Evolutionary conservation across 768 basidiomycete species (phyloP).

Genomic region (Mycena galericulata): DNA sequence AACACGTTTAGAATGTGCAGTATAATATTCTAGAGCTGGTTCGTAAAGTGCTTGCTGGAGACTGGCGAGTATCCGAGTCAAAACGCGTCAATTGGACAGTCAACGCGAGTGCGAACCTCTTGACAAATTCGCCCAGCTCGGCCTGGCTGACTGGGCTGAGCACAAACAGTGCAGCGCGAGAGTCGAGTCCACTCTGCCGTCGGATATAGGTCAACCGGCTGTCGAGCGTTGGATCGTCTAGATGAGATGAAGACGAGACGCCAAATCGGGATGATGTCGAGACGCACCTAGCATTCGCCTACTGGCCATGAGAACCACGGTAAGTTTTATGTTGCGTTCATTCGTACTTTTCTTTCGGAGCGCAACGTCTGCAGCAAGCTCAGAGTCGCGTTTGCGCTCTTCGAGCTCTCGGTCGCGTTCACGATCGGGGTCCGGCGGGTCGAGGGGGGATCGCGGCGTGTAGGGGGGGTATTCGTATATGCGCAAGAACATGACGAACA

Average conservation of each 20-base stretch:
- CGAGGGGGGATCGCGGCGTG: constrained; percentile 64
- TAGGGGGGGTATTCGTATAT: constrained; percentile 74
- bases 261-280: background rate
- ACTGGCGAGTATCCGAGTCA: constrained; percentile 52
- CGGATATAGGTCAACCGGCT: constrained; percentile 87
- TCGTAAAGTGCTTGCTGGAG: constrained; percentile 92
- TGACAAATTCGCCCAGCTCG: constrained; percentile 91
- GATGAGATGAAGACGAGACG: constrained; percentile 1
- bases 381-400: constrained; percentile 79
- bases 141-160: constrained; percentile 90
- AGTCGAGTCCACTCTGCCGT: constrained; percentile 89
- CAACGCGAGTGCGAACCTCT: constrained; percentile 61
- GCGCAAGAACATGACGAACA: constrained; percentile 92
- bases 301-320: constrained; percentile 93
- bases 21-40: constrained; percentile 93
- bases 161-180: constrained; percentile 93
- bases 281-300: constrained; percentile 84
- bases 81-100: background rate
- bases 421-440: constrained; percentile 62
- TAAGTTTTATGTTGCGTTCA: constrained; percentile 93
- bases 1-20: constrained; percentile 91
- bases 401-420: constrained; percentile 72
- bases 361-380: constrained; percentile 84
- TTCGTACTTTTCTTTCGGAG: constrained; percentile 81
- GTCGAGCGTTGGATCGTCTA: constrained; percentile 90